These are phyloP conservation scores for Nyctanthes arbortristis DNA, from an alignment of 257 asterid species.

Conservation along the genomic window DNA sequence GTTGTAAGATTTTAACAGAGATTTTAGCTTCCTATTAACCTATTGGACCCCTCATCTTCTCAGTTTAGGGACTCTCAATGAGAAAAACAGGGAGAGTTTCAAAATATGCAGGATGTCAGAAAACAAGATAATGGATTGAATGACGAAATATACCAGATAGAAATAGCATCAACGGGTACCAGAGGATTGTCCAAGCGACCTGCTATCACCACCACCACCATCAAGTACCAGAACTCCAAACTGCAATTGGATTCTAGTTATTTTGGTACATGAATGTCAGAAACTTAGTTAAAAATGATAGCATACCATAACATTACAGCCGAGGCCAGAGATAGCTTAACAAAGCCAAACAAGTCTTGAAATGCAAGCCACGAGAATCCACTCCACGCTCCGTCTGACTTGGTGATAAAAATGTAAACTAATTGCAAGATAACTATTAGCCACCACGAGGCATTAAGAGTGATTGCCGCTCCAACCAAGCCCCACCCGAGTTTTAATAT, in stretches of 20 bases:
- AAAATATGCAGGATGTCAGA: background rate
- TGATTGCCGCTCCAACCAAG: slow-evolving; percentile 64
- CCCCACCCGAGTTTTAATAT: slow-evolving; percentile 68
- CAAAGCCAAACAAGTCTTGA: slow-evolving; percentile 57
- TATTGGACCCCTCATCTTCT: background rate
- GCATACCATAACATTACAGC: slow-evolving; percentile 76
- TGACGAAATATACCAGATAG: slow-evolving; percentile 61
- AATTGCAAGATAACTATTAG: slow-evolving; percentile 57
- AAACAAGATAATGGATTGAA: background rate
- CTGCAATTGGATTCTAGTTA: slow-evolving; percentile 40
- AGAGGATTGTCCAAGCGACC: slow-evolving; percentile 78
- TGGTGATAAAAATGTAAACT: slow-evolving; percentile 51
- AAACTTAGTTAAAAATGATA: background rate
- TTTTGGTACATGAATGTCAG: background rate
- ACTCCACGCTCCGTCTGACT: slow-evolving; percentile 80
- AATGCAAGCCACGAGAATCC: slow-evolving; percentile 84
- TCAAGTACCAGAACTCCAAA: slow-evolving; percentile 92
- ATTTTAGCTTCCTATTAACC: background rate
- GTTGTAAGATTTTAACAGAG: background rate
- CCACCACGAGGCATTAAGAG: slow-evolving; percentile 72
- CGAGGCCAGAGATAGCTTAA: slow-evolving; percentile 77
- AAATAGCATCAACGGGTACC: slow-evolving; percentile 74
- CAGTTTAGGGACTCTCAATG: background rate
- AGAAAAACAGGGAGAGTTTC: background rate
- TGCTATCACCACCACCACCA: slow-evolving; percentile 62